Evolutionary conservation across 2,329 filamentous ascomycete genomes (phyloP), one percentile per base, ranked within the genome.

Genomic region (Cercospora sp.): DNA sequence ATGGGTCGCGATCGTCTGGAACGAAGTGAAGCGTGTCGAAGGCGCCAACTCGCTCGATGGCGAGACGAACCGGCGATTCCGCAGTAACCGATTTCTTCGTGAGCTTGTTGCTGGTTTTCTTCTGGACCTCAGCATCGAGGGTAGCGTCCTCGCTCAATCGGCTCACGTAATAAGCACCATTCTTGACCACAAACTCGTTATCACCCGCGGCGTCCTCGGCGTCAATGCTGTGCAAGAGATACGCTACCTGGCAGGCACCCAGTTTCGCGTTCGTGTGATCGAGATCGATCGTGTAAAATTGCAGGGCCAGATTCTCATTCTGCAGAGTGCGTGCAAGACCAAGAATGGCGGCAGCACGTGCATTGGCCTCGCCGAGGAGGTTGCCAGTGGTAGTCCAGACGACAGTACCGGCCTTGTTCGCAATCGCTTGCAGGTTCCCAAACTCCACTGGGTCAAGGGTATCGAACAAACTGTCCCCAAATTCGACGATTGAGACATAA

Each of bases 101-200:
- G 48, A 28, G 48, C 13, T 53, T 28, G 48, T 53, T 53, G 48
- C 48, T 28, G 48, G 72, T 28, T 75, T 76, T 61, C 48, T 53
- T 53, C 48, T 53, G 48, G 23, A 28, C 13, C 23, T 53, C 48
- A 53, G 48, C 23, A n/a, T 53, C 48, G 48, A 53, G 48, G 2
- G 23, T 28, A 23, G 3, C 23, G 23, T 53, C 48, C 48, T 53
- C 48, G 26, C 48, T 28, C 48, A 53, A 26, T 7, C 48, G 48
- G 23, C 48, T 53, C 23, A 53, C 48, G 23, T 53, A 53, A 16
- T 53, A 53, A 28, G 48, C 48, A 53, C 48, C 48, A n/a, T 28
- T 26, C 13, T 53, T 53, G 48, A 53, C 48, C 48, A 53, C 48
- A 12, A 53, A 53, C 7, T 53, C 48, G 7, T 53, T 53, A 26